Percentiles rank a stretch among this genome's conserved stretches.
Conservation (phyloP, 306 rosid species). For the Hylodesmum podocarpum region DNA sequence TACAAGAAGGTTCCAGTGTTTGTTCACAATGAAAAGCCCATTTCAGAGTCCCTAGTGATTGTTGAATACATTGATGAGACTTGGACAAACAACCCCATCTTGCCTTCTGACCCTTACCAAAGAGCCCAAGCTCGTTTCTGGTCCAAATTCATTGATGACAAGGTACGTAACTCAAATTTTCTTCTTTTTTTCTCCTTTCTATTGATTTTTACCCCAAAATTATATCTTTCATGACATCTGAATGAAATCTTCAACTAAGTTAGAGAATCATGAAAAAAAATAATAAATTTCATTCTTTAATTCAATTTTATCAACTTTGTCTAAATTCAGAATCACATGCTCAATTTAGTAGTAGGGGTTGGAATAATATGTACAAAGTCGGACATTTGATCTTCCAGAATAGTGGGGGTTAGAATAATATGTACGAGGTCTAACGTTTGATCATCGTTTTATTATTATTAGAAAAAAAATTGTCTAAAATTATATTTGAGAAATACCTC, state of each 20-base stretch:
- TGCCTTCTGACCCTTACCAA: slow-evolving; percentile 41
- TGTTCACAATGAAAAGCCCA: slow-evolving; percentile 45
- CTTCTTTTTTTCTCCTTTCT: background rate
- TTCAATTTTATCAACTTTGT: background rate
- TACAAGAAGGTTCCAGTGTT: slow-evolving; percentile 52
- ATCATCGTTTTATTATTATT: too few relatives aligned
- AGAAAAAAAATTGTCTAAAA: too few relatives aligned
- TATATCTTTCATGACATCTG: background rate
- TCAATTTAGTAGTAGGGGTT: too few relatives aligned
- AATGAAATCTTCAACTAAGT: background rate
- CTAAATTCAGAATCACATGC: too few relatives aligned
- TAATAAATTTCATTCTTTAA: background rate
- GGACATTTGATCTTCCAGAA: background rate
- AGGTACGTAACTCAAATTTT: slow-evolving; percentile 33
- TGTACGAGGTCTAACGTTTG: too few relatives aligned
- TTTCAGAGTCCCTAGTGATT: slow-evolving; percentile 57
- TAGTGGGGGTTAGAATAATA: too few relatives aligned
- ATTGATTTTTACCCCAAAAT: background rate
- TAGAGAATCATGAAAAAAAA: background rate
- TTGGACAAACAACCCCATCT: slow-evolving; percentile 42
- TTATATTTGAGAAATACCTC: background rate
- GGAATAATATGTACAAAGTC: too few relatives aligned
- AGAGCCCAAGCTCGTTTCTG: slow-evolving; percentile 68
- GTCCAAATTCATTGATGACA: slow-evolving; percentile 60
- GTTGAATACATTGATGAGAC: slow-evolving; percentile 54